Conservation (phyloP, 345 rosid species). For the Hevea brasiliensis region DNA sequence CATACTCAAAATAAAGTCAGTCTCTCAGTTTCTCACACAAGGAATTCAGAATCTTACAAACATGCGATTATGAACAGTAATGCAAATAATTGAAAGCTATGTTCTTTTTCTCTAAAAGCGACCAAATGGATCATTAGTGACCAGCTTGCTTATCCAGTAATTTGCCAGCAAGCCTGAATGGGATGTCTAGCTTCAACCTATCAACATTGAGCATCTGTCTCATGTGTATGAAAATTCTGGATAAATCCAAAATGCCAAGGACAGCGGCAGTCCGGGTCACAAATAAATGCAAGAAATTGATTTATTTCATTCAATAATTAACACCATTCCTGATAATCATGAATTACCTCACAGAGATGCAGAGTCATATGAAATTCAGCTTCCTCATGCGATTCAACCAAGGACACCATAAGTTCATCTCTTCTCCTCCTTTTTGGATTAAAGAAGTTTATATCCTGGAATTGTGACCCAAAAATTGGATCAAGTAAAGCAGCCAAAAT, state of each 20-base stretch:
- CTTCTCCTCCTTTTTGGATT: background rate
- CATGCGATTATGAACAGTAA: too few relatives aligned
- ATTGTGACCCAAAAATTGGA: background rate
- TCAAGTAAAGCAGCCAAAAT: too few relatives aligned
- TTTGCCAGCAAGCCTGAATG: conserved; percentile 13
- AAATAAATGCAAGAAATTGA: conserved; percentile 12
- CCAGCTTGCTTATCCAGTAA: conserved; percentile 16
- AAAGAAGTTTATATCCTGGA: too few relatives aligned
- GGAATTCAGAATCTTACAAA: background rate
- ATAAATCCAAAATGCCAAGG: background rate
- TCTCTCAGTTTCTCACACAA: background rate
- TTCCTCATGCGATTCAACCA: background rate
- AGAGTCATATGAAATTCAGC: background rate
- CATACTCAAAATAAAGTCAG: background rate
- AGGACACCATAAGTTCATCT: conserved; percentile 2
- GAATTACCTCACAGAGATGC: conserved; percentile 5
- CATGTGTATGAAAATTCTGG: background rate
- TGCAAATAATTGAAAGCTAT: conserved; percentile 4
- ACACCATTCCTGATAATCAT: background rate
- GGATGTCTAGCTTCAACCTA: background rate
- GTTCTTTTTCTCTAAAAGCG: background rate
- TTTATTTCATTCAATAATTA: background rate
- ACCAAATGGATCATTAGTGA: conserved; percentile 5
- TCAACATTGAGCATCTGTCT: background rate
- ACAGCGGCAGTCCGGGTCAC: conserved; percentile 6